Base-by-base conservation (phyloP, 495 filamentous ascomycete species). In the Bathelium albidoporum region DNA sequence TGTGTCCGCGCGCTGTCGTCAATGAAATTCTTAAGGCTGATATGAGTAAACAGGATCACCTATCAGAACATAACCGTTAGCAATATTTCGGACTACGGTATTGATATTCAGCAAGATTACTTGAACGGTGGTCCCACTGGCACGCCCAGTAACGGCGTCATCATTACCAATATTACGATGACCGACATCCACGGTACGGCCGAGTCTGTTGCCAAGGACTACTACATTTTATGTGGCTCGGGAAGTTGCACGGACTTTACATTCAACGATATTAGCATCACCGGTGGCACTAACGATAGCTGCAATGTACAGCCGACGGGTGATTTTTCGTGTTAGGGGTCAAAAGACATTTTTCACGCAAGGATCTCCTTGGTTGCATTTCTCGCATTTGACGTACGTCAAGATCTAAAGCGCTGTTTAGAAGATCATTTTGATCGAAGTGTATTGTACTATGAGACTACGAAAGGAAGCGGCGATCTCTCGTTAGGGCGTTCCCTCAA, bases 201-300 rank as follows among this genome's bases (percentile, higher is more conserved):
- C 58, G 65, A 64, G 34, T 70, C 67, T 41, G 67, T 65, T 5
- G 70, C 69, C 22, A 39, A 64, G 22, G 69, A 79, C 61, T 79
- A 79, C 67, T 82, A 80, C 63, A 76, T 82, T 34, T 75, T 81
- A 5, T 82, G 80, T 66, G 80, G 78, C 1, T 68, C 68, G 29
- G 77, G 75, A 3, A 76, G 73, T 59, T 82, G 80, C 68, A 72
- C 71, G 0, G 70, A 78, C 65, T 75, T 81, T 60, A 64, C 62
- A 12, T 81, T 79, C 62, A 68, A 68, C 11, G 73, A 69, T 55
- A 71, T 78, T 12, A 65, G 64, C 26, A 76, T 81, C 61, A 73
- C 70, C 1, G 79, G 79, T n/a, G 73, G 72, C 5, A 65, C 32
- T 59, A 67, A 65, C 9, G 73, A 71, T 66, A 76, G 72, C 62